These are phyloP conservation scores for Cupressus sempervirens DNA, from an alignment of 75 land plant genomes.

Conservation along the genomic window DNA sequence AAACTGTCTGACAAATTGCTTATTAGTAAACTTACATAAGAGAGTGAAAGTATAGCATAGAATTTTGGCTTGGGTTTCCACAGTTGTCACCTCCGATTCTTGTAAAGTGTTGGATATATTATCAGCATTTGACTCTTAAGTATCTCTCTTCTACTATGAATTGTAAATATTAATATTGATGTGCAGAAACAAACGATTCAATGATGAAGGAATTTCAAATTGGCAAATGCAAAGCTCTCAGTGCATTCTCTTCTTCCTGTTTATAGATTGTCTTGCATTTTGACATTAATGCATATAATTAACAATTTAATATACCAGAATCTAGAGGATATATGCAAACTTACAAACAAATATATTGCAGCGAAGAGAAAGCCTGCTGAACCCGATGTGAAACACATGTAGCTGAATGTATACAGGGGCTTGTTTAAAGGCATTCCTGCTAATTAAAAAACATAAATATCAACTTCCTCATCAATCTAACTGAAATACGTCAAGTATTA, in stretches of 20 bases:
- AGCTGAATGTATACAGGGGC: slow-evolving; percentile 77
- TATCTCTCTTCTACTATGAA: not conserved
- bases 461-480: not conserved
- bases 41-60: too few relatives aligned
- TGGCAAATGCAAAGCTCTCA: not conserved
- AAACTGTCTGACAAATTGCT: too few relatives aligned
- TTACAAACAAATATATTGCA: slow-evolving; percentile 49
- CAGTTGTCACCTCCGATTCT: too few relatives aligned
- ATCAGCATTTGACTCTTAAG: not conserved
- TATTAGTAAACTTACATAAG: too few relatives aligned
- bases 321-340: slow-evolving; percentile 2
- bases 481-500: not conserved
- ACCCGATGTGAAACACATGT: slow-evolving; percentile 67
- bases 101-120: too few relatives aligned
- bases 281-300: not conserved
- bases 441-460: not conserved
- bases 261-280: not conserved
- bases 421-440: slow-evolving; percentile 77
- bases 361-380: slow-evolving; percentile 52
- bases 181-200: not conserved
- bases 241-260: not conserved
- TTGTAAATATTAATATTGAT: not conserved
- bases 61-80: too few relatives aligned
- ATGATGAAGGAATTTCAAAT: not conserved
- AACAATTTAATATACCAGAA: not conserved